Percentiles rank a stretch among this genome's conserved stretches.
Evolutionary conservation across 495 filamentous ascomycete species (phyloP).

Genomic region (Penicillium lagena): DNA sequence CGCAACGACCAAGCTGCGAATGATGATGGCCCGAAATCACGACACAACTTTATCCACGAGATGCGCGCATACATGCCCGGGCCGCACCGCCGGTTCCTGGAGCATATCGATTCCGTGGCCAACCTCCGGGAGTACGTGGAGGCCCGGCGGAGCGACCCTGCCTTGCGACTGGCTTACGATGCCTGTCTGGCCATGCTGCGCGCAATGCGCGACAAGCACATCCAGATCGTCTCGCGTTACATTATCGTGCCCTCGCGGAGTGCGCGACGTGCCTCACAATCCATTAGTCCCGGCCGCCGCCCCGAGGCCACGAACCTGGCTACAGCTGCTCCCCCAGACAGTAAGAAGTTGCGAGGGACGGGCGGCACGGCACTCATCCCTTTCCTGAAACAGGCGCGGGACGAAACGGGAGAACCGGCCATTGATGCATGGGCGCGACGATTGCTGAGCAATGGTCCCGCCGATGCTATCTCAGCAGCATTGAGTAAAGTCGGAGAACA

Average conservation of each 20-base stretch:
- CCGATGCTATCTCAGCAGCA: slow-evolving; percentile 27
- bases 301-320: slow-evolving; percentile 55
- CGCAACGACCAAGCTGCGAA: slow-evolving; percentile 18
- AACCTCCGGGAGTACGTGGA: slow-evolving; percentile 89
- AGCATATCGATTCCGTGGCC: slow-evolving; percentile 69
- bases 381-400: slow-evolving; percentile 89
- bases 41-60: slow-evolving; percentile 88
- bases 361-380: slow-evolving; percentile 90
- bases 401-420: slow-evolving; percentile 91
- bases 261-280: slow-evolving; percentile 40
- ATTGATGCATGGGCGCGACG: slow-evolving; percentile 76
- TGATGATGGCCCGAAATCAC: slow-evolving; percentile 16
- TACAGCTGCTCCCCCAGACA: slow-evolving; percentile 37
- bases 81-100: slow-evolving; percentile 80
- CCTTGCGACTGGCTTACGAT: slow-evolving; percentile 77
- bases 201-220: slow-evolving; percentile 87
- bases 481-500: slow-evolving; percentile 66
- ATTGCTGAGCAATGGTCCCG: slow-evolving; percentile 56
- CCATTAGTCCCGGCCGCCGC: slow-evolving; percentile 36
- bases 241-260: slow-evolving; percentile 68
- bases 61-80: slow-evolving; percentile 98
- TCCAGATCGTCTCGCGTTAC: slow-evolving; percentile 93
- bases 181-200: slow-evolving; percentile 86
- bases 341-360: slow-evolving; percentile 73
- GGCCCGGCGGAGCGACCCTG: slow-evolving; percentile 48